Conservation (phyloP, 2,329 filamentous ascomycete genomes). For the Fusarium neocosmosporiellum region DNA sequence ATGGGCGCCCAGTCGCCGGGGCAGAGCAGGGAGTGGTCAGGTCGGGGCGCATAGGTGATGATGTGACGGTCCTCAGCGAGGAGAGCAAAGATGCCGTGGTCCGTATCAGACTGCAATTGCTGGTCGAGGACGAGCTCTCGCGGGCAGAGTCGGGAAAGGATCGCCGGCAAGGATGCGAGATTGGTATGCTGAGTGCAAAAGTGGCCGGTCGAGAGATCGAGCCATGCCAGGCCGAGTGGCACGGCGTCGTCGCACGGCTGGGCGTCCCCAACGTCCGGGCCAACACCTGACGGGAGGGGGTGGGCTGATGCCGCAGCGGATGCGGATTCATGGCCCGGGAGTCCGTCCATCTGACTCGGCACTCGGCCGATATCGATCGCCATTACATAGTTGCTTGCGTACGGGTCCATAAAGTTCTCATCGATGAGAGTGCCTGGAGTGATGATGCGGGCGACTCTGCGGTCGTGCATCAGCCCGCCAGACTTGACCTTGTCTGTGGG, state of each 20-base stretch:
- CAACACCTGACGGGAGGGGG: slow-evolving; percentile 35
- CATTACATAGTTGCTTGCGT: slow-evolving; percentile 92
- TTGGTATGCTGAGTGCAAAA: slow-evolving; percentile 87
- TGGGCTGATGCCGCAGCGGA: slow-evolving; percentile 32
- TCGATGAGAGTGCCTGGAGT: slow-evolving; percentile 97
- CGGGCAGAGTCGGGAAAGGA: slow-evolving; percentile 84
- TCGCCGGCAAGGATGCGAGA: slow-evolving; percentile 78
- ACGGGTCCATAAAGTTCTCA: slow-evolving; percentile 96
- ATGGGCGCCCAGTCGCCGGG: slow-evolving; percentile 78
- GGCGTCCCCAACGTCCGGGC: slow-evolving; percentile 20
- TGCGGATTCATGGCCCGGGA: slow-evolving; percentile 27
- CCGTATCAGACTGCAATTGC: slow-evolving; percentile 65
- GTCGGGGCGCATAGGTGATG: slow-evolving; percentile 77
- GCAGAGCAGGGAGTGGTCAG: slow-evolving; percentile 56
- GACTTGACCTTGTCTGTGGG: slow-evolving; percentile 76
- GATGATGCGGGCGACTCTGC: slow-evolving; percentile 86
- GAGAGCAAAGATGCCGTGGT: slow-evolving; percentile 72
- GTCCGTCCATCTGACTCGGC: slow-evolving; percentile 16
- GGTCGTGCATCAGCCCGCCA: slow-evolving; percentile 85
- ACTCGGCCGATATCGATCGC: slow-evolving; percentile 71
- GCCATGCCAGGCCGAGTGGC: slow-evolving; percentile 85
- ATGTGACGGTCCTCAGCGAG: slow-evolving; percentile 80
- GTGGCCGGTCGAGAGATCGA: slow-evolving; percentile 93
- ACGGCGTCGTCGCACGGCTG: slow-evolving; percentile 28
- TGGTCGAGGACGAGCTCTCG: slow-evolving; percentile 86